Base-by-base conservation (phyloP, 75 land plant genomes). In the Pseudotsuga menziesii region DNA sequence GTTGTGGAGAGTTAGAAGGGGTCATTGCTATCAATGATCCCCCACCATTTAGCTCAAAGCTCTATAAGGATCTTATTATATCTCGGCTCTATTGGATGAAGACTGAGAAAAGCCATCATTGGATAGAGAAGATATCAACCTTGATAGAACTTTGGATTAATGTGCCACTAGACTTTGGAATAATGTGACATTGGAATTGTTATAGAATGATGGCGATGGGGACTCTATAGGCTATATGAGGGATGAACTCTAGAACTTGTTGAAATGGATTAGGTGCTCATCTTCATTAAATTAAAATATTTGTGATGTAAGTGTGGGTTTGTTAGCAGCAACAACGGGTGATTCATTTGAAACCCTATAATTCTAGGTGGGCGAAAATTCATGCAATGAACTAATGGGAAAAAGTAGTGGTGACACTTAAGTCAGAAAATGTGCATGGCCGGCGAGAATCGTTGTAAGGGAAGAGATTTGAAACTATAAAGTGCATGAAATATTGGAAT, bases 381-480 rank as follows among this genome's bases (percentile, higher is more conserved):
- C 54, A 44, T 72, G 19, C 74, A 41, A 15, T 54, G 76, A 56
- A 58, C 11, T 35, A 3, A 62, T 27, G 4, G 74, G 22, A 0
- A 27, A 56, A 23, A 56, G 61, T 17, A 27, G 81, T 3, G 81
- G 75, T 19, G 80, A 78, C 17, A 69, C 11, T 20, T 81, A 76
- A n/a, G 86, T 84, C 4, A 83, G 73, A 22, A 75, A 74, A 7
- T 60, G 81, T 2, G 78, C 62, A 60, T 82, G 82, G 2, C 83
- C 84, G 17, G 81, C 76, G n/a, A 84, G 86, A 9, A 80, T 84
- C 74, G 83, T 81, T 23, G 80, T 75, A 6, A 83, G 86, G 13
- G 86, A 84, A 13, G 86, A 84, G 32, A 29, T 29, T 17, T 32
- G 70, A 35, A 16, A 20, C 3, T 20, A 19, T 13, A 5, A 22